phyloP scores from a whole-genome alignment of 202 grass and related monocot species.

The Thinopyrum obtusiflorum region DNA sequence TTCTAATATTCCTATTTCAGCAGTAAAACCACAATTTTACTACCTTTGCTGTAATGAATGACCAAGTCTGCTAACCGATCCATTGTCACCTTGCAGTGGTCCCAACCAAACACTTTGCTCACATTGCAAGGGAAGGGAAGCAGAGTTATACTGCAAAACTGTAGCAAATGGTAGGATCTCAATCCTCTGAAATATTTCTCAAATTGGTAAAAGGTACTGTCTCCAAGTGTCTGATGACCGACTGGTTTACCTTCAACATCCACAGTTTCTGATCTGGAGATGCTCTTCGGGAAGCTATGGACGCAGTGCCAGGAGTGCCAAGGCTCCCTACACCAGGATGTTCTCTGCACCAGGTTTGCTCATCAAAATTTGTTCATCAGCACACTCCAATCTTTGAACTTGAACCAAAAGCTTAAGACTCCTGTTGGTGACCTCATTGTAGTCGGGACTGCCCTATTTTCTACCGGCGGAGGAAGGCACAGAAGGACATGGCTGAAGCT shows the following conservation, averaged over 20 bases:
- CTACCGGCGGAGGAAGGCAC: constrained; percentile 86
- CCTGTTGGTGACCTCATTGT: not conserved
- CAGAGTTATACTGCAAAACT: constrained; percentile 93
- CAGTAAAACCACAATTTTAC: not conserved
- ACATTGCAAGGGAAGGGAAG: constrained; percentile 98
- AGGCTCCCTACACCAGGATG: constrained; percentile 94
- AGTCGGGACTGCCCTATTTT: constrained; percentile 98
- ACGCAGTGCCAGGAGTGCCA: constrained; percentile 99
- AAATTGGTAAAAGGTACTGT: not conserved
- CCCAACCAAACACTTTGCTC: constrained; percentile 78
- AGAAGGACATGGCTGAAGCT: constrained; percentile 98
- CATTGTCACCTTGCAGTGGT: constrained; percentile 43
- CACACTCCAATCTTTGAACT: not conserved
- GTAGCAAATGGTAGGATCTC: constrained; percentile 73
- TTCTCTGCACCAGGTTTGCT: constrained; percentile 85
- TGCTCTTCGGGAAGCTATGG: constrained; percentile 92
- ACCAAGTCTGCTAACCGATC: not conserved
- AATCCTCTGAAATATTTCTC: not conserved
- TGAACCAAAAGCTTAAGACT: constrained; percentile 9
- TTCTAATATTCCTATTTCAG: not conserved
- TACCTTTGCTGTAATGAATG: not conserved
- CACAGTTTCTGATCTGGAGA: constrained; percentile 88
- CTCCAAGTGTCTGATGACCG: not conserved
- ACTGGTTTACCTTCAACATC: not conserved
- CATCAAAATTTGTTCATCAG: not conserved